Evolutionary conservation across 2,329 filamentous ascomycete species (phyloP), one percentile per base, ranked within the genome.

Genomic region (Trichophyton verrucosum): DNA sequence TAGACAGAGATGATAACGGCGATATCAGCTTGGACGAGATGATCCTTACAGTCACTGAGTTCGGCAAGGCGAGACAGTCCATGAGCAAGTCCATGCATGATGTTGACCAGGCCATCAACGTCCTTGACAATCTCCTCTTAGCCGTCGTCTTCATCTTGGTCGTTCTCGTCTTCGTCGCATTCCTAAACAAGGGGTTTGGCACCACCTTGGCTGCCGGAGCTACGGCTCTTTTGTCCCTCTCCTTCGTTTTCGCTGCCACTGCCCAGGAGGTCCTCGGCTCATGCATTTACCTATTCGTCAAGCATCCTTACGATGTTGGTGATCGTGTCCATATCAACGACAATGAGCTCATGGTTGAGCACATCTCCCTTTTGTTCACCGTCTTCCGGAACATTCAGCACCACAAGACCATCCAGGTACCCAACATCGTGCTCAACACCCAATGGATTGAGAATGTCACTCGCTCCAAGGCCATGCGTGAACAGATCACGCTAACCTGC

Each of bases 221-320:
- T 64, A 96, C 94, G 1, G 87, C 94, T 0, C 81, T 99, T 47
- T 84, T 99, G 8, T 97, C 92, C 4, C 79, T 97, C n/a, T 96
- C 92, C 3, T 99, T 99, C 76, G 87, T 96, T 67, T 97, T 99
- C 73, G 86, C 91, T 24, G 87, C 87, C 61, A 96, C 91, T 1
- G 86, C 87, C 2, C 91, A 96, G 74, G 94, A 99, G 74, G 88
- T 99, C 65, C 83, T 99, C n/a, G 92, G 92, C 69, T 96, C 91
- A 42, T 97, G 92, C 78, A 96, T 99, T 69, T 99, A 99, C 78
- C 78, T 99, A 1, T 99, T 99, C 69, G 90, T 97, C 78, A 99
- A 63, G 79, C 94, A 99, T 72, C 92, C 94, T 0, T 97, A 88
- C 72, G 94, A 99, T 71, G 91, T 97, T 22, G 91, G 92, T 63